Evolutionary conservation across 1,139 yeast species (phyloP).

Genomic region (Candida labiduridarum): DNA sequence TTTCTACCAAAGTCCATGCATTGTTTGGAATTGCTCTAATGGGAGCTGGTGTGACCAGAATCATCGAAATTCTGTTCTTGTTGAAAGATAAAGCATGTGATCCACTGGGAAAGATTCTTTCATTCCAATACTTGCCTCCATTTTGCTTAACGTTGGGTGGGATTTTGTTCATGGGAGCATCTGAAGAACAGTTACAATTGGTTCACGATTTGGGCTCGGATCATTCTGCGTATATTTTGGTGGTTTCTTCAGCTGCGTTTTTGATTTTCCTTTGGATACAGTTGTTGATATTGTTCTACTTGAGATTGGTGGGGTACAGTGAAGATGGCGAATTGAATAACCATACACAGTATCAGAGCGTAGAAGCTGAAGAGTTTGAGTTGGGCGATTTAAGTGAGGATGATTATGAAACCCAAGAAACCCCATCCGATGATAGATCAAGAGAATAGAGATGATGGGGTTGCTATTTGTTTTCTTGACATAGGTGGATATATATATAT

Average conservation of each 20-base stretch:
- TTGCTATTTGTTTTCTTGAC: no score
- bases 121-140: constrained; percentile 86
- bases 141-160: constrained; percentile 80
- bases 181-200: constrained; percentile 78
- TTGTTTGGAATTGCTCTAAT: constrained; percentile 82
- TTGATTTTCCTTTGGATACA: constrained; percentile 69
- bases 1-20: constrained; percentile 84
- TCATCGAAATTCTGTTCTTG: constrained; percentile 75
- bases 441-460: no score
- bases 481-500: no score
- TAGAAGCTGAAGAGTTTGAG: constrained; percentile 35
- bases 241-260: constrained; percentile 75
- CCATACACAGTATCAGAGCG: constrained; percentile 14
- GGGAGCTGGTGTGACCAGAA: constrained; percentile 73
- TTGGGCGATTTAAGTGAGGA: constrained; percentile 35
- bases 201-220: constrained; percentile 78
- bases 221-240: constrained; percentile 79
- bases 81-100: constrained; percentile 55
- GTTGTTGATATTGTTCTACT: constrained; percentile 56
- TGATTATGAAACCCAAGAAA: constrained; percentile 3
- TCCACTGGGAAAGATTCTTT: constrained; percentile 50
- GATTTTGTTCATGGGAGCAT: constrained; percentile 85
- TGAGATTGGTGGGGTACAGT: constrained; percentile 51
- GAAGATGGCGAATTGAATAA: constrained; percentile 37
- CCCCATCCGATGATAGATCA: not conserved